Evolutionary conservation across 495 filamentous ascomycete genomes (phyloP).

Genomic region (Penicillium manginii): DNA sequence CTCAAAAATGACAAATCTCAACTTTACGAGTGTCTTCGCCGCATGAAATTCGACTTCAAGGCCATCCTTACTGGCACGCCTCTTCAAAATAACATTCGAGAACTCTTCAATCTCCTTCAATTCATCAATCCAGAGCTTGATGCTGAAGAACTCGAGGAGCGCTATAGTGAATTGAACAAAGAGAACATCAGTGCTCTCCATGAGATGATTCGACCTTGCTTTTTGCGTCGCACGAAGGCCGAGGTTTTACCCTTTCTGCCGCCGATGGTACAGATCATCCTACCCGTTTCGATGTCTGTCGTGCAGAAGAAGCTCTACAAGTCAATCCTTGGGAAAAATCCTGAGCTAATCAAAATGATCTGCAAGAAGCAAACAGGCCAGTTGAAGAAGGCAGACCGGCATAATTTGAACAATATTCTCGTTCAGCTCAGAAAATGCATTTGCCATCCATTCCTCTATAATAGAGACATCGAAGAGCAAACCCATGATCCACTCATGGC

Average conservation of each 20-base stretch:
- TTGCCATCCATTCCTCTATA: constrained; percentile 96
- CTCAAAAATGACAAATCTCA: constrained; percentile 89
- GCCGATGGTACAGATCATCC: constrained; percentile 89
- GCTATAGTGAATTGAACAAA: constrained; percentile 73
- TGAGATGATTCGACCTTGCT: constrained; percentile 81
- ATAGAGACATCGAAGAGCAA: constrained; percentile 81
- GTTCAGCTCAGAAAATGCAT: constrained; percentile 95
- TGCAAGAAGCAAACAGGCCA: constrained; percentile 61
- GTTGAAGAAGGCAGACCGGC: constrained; percentile 68
- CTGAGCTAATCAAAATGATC: constrained; percentile 84
- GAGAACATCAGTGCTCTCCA: constrained; percentile 83
- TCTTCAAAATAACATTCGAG: constrained; percentile 91
- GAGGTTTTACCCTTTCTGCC: constrained; percentile 89
- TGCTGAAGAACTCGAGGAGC: constrained; percentile 70
- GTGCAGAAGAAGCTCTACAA: constrained; percentile 95
- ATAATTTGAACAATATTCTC: constrained; percentile 87
- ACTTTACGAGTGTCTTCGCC: constrained; percentile 73
- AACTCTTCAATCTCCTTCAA: constrained; percentile 93
- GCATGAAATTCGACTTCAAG: constrained; percentile 76
- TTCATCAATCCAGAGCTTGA: constrained; percentile 77
- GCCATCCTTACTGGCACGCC: constrained; percentile 89
- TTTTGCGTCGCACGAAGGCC: constrained; percentile 82
- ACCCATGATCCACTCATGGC: constrained; percentile 52
- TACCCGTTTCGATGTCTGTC: constrained; percentile 89
- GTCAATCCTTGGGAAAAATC: constrained; percentile 87